A percentile compares a stretch with the other conserved stretches of the same genome.
Evolutionary conservation across 1,284 basidiomycete genomes (phyloP).

Genomic region (Anthracocystis panici-leucophaei): DNA sequence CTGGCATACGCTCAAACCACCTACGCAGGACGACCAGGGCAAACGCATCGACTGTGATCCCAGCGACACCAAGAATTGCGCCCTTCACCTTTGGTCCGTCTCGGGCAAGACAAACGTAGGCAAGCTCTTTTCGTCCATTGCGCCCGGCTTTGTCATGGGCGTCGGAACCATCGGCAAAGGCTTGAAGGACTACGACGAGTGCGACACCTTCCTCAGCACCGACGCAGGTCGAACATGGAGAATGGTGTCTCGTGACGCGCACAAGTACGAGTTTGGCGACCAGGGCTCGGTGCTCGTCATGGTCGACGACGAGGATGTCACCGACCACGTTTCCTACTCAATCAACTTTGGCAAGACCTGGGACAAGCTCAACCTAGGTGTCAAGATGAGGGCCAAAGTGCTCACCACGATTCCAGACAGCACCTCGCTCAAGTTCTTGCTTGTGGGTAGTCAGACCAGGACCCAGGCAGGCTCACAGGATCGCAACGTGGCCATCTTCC

Average conservation of each 20-base stretch:
- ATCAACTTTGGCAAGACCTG: conserved; percentile 85
- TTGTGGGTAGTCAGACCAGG: conserved; percentile 83
- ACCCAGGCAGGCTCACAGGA: conserved; percentile 75
- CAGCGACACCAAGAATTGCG: conserved; percentile 76
- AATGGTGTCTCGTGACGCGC: conserved; percentile 81
- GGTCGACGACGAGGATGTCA: conserved; percentile 86
- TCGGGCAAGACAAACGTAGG: conserved; percentile 92
- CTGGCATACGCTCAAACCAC: conserved; percentile 81
- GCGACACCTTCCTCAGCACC: conserved; percentile 91
- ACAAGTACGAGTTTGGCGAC: conserved; percentile 97
- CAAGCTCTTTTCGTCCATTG: conserved; percentile 90
- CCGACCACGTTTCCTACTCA: conserved; percentile 82
- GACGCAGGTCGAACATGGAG: conserved; percentile 90
- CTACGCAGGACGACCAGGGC: conserved; percentile 76
- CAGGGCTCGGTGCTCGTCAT: conserved; percentile 84
- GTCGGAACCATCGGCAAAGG: conserved; percentile 86
- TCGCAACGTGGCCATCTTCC: conserved; percentile 79
- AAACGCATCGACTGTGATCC: conserved; percentile 77
- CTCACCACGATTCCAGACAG: conserved; percentile 92
- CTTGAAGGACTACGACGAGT: conserved; percentile 83
- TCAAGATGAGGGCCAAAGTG: conserved; percentile 79
- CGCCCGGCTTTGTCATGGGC: conserved; percentile 93
- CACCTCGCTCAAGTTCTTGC: conserved; percentile 89
- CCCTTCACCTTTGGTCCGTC: conserved; percentile 91
- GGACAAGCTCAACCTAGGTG: conserved; percentile 79